These are phyloP conservation scores for Glycine latifolia DNA, from an alignment of 306 rosid species.

Conservation along the genomic window DNA sequence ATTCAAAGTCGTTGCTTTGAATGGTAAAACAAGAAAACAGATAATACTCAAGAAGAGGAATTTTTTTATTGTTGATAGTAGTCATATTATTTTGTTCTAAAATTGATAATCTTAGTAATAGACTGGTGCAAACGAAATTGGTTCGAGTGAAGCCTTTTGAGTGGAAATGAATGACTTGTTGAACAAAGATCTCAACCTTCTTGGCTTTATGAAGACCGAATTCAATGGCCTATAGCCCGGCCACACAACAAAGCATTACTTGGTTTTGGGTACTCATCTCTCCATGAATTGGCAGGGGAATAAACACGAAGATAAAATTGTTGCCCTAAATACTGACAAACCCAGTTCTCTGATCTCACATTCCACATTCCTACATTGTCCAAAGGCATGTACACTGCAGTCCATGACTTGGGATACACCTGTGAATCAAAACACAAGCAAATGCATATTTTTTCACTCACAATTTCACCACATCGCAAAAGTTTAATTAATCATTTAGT, in stretches of 20 bases:
- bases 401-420: slow-evolving; percentile 94
- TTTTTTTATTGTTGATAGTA: too few relatives aligned
- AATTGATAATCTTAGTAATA: too few relatives aligned
- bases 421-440: slow-evolving; percentile 15
- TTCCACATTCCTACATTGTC: slow-evolving; percentile 55
- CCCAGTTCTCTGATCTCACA: slow-evolving; percentile 83
- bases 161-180: too few relatives aligned
- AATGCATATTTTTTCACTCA: background rate
- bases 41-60: too few relatives aligned
- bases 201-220: too few relatives aligned
- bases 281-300: slow-evolving; percentile 83
- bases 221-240: slow-evolving; percentile 59
- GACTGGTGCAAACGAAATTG: too few relatives aligned
- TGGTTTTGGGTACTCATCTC: slow-evolving; percentile 90
- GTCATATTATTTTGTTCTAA: too few relatives aligned
- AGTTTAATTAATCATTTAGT: background rate
- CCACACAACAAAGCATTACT: slow-evolving; percentile 78
- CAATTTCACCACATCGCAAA: background rate
- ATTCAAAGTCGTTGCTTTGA: too few relatives aligned
- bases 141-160: too few relatives aligned
- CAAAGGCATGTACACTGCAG: slow-evolving; percentile 79
- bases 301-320: slow-evolving; percentile 89
- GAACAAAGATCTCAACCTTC: too few relatives aligned
- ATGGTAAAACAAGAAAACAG: too few relatives aligned
- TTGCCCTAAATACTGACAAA: slow-evolving; percentile 81